Base-by-base conservation (phyloP, 768 basidiomycete species). In the Clavulina sp. region DNA sequence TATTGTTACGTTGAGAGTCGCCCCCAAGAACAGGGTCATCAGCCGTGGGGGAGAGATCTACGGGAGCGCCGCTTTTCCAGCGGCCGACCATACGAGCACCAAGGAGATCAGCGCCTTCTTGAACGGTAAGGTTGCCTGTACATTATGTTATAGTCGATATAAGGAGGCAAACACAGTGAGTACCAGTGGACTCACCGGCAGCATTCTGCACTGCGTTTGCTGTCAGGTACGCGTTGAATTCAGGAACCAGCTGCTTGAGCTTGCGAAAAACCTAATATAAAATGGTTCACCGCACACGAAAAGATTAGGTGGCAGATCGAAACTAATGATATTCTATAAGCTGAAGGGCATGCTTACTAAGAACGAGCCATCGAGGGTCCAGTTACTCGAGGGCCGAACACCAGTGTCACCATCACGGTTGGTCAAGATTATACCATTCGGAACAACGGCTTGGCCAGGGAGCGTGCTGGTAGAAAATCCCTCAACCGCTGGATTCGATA, bases 401-500 rank as follows among this genome's bases (percentile, higher is more conserved):
- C 18, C 26, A 18, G n/a, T 23, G 29, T 52, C 51, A 2, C 51
- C 51, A 19, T 52, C 40, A 30, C 29, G 40, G 23, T 41, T 41
- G 18, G n/a, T 23, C 26, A 52, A 21, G 3, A 52, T 24, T 5
- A 52, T 41, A 23, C 51, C 51, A 30, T 38, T 38, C 9, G 24
- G 13, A 23, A 31, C 33, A 19, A 36, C 28, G 9, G 32, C 40
- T 23, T 52, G 51, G 4, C 51, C 51, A 19, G 34, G 34, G 7
- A 38, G 34, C 19, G 7, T 7, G 34, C 34, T 19, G 7, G 34
- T 38, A n/a, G n/a, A n/a, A 7, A 38, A 38, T 7, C 9, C 34
- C 9, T 7, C 9, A 9, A 53, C 23, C 4, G 52, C 48, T 4
- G 52, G 52, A 6, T 49, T 28, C 5, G 52, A 53, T 3, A 53